These are phyloP conservation scores for Quercus alba DNA, from an alignment of 306 rosid species.

Conservation along the genomic window DNA sequence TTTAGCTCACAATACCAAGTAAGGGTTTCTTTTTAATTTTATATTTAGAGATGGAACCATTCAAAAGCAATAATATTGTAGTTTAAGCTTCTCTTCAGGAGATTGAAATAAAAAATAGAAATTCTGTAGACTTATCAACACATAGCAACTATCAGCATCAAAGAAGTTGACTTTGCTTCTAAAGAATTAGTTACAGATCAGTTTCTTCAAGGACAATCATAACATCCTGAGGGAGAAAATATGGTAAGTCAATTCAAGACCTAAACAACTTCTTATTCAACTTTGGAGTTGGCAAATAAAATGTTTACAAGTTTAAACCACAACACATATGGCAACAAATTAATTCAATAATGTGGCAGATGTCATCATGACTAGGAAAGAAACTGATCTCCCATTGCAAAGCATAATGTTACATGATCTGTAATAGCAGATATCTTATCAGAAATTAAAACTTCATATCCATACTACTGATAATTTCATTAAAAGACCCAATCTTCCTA, in stretches of 20 bases:
- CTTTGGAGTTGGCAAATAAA: constrained; percentile 12
- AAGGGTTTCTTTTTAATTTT: background rate
- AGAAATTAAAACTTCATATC: background rate
- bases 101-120: background rate
- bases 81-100: background rate
- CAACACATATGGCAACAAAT: background rate
- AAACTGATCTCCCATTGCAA: background rate
- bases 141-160: constrained; percentile 9
- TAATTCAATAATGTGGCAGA: background rate
- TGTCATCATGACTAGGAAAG: background rate
- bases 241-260: constrained; percentile 1
- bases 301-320: background rate
- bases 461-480: background rate
- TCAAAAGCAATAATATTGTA: background rate
- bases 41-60: background rate
- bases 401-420: background rate
- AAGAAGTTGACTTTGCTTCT: background rate
- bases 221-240: background rate
- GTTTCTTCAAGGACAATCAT: background rate
- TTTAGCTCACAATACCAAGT: background rate
- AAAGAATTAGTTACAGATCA: background rate
- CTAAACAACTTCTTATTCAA: background rate
- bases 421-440: background rate
- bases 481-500: too few species aligned
- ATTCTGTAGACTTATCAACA: constrained; percentile 15